These are phyloP conservation scores for Pyricularia pennisetigena DNA, from an alignment of 2,329 filamentous ascomycete genomes.

Conservation along the genomic window DNA sequence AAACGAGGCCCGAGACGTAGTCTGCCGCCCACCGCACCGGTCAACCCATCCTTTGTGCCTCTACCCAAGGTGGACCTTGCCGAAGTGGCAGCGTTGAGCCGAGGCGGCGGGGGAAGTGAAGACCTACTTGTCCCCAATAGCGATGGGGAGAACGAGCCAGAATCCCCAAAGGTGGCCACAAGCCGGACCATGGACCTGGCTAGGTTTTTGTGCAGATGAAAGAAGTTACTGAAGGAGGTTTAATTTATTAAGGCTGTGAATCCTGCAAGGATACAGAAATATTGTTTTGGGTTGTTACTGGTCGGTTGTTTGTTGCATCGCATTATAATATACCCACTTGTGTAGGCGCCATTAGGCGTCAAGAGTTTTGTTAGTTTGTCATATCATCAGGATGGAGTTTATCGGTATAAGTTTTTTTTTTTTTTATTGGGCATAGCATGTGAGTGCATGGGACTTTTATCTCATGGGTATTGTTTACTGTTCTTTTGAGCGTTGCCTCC, in stretches of 20 bases:
- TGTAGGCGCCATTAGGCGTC: neutral
- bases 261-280: neutral
- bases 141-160: conserved; percentile 34
- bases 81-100: conserved; percentile 42
- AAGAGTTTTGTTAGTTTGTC: neutral
- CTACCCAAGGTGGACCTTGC: conserved; percentile 42
- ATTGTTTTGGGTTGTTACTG: neutral
- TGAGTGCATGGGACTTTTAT: neutral
- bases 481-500: neutral
- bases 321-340: neutral
- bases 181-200: conserved; percentile 30
- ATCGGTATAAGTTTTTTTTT: neutral
- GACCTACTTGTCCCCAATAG: conserved; percentile 46
- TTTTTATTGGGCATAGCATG: neutral
- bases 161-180: neutral
- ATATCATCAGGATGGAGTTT: neutral
- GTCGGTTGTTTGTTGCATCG: neutral
- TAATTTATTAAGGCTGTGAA: neutral
- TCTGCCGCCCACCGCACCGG: conserved; percentile 15
- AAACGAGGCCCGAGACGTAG: conserved; percentile 2
- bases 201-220: conserved; percentile 30
- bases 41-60: conserved; percentile 45
- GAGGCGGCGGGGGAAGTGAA: conserved; percentile 38
- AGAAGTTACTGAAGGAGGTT: neutral
- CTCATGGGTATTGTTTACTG: neutral